A percentile compares a stretch with the other conserved stretches of the same genome.
These are phyloP conservation scores for Pseudohyphozyma bogoriensis DNA, from an alignment of 768 basidiomycete genomes.

Conservation along the genomic window DNA sequence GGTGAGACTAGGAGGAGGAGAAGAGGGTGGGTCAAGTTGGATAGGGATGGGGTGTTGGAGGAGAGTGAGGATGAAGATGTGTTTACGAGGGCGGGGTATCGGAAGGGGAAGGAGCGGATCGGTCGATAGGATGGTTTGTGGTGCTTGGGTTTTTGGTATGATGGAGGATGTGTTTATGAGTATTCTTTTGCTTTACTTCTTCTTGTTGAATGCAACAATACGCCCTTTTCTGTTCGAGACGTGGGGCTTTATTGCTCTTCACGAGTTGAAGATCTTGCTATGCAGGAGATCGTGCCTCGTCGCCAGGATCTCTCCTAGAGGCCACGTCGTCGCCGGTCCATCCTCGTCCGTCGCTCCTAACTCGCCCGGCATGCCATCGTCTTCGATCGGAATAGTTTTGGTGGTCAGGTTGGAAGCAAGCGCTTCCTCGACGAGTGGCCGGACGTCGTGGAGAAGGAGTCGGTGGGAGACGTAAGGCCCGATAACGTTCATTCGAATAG, in stretches of 20 bases:
- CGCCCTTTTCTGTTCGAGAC: too few species aligned
- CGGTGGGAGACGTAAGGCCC: constrained; percentile 92
- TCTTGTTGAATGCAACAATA: too few species aligned
- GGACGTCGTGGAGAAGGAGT: constrained; percentile 61
- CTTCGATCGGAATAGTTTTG: background rate
- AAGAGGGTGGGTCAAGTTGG: too few species aligned
- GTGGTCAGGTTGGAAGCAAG: constrained; percentile 18
- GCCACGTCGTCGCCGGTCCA: constrained; percentile 87
- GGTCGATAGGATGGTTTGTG: too few species aligned
- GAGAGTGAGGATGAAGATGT: too few species aligned
- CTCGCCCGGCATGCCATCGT: constrained; percentile 6
- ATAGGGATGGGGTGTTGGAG: too few species aligned
- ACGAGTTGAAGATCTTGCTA: constrained; percentile 80
- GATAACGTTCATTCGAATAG: constrained; percentile 79
- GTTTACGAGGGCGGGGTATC: too few species aligned
- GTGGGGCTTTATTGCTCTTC: background rate
- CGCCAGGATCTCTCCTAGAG: constrained; percentile 82
- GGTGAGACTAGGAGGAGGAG: too few species aligned
- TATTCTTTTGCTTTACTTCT: too few species aligned
- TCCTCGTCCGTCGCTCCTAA: constrained; percentile 36
- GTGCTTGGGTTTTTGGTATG: too few species aligned
- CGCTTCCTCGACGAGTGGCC: constrained; percentile 55
- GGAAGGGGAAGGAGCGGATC: too few species aligned
- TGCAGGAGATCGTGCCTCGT: constrained; percentile 88
- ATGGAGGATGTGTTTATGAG: too few species aligned